Percentiles rank a stretch among this genome's conserved stretches.
phyloP scores from a whole-genome alignment of 176 grass and related monocot genomes.

The Pontederia crassipes region DNA sequence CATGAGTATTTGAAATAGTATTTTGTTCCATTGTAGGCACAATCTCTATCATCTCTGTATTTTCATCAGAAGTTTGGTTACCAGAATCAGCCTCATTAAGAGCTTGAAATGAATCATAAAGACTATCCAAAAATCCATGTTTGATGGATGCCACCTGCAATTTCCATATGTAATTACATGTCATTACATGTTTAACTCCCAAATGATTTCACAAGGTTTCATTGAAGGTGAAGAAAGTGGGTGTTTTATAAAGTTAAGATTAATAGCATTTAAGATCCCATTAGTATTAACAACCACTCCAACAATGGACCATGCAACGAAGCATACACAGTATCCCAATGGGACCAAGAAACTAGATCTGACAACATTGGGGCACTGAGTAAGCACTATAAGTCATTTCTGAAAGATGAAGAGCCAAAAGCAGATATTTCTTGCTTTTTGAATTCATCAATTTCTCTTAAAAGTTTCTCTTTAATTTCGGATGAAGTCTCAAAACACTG shows the following conservation, averaged over 20 bases:
- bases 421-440: constrained; percentile 30
- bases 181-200: background rate
- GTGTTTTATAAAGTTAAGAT: too few species aligned
- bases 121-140: constrained; percentile 63
- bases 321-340: constrained; percentile 79
- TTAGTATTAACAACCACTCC: constrained; percentile 78
- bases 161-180: constrained; percentile 18
- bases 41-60: constrained; percentile 68
- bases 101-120: constrained; percentile 67
- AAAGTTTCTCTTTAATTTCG: constrained; percentile 15
- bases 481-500: constrained; percentile 27
- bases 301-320: constrained; percentile 71
- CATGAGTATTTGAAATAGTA: constrained; percentile 19
- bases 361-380: constrained; percentile 88
- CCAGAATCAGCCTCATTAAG: constrained; percentile 44
- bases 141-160: constrained; percentile 73
- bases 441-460: constrained; percentile 5
- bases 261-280: too few species aligned
- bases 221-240: too few species aligned
- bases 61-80: constrained; percentile 34
- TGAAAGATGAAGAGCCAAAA: constrained; percentile 35
- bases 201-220: background rate
- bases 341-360: constrained; percentile 78
- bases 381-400: constrained; percentile 52
- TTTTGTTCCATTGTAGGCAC: constrained; percentile 47